phyloP scores from a whole-genome alignment of 2,329 filamentous ascomycete genomes.

The Fusarium tupiense region DNA sequence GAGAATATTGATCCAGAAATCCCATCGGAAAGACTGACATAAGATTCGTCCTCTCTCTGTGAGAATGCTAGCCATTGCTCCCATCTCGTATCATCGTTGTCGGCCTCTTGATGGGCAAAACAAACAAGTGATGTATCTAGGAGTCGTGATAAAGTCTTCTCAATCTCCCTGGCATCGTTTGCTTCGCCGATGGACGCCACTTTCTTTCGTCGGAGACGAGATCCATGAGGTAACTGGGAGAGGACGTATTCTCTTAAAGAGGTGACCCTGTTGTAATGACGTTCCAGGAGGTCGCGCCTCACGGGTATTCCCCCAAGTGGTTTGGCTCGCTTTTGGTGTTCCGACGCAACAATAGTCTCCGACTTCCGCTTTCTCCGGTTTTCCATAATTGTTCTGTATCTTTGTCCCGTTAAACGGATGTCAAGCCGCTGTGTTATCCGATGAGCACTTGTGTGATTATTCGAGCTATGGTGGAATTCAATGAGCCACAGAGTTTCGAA shows the following conservation, averaged over 20 bases:
- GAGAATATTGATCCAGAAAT: constrained; percentile 58
- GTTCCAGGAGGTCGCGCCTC: constrained; percentile 71
- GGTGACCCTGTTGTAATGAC: constrained; percentile 73
- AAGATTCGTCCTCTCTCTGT: constrained; percentile 68
- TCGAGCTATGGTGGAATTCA: not conserved
- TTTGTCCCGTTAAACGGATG: not conserved
- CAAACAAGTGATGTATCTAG: constrained; percentile 79
- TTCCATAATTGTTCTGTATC: constrained; percentile 36
- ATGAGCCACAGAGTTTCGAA: not conserved
- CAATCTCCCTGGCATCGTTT: constrained; percentile 43
- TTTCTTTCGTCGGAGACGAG: constrained; percentile 69
- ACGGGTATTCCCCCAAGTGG: constrained; percentile 35
- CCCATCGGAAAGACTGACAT: constrained; percentile 61
- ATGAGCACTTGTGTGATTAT: not conserved
- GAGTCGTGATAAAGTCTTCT: constrained; percentile 61
- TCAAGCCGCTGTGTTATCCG: constrained; percentile 14
- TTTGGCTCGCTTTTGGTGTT: constrained; percentile 19
- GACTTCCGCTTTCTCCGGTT: constrained; percentile 43
- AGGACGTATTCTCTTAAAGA: constrained; percentile 78
- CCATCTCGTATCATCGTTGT: constrained; percentile 54
- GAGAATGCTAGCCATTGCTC: constrained; percentile 70
- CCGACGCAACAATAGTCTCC: constrained; percentile 36
- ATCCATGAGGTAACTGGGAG: constrained; percentile 70
- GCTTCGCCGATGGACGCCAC: constrained; percentile 57
- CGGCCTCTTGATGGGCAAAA: constrained; percentile 46